Evolutionary conservation across 192 early-diverging fungal species (phyloP).

Genomic region (Phlyctochytrium planicorne): DNA sequence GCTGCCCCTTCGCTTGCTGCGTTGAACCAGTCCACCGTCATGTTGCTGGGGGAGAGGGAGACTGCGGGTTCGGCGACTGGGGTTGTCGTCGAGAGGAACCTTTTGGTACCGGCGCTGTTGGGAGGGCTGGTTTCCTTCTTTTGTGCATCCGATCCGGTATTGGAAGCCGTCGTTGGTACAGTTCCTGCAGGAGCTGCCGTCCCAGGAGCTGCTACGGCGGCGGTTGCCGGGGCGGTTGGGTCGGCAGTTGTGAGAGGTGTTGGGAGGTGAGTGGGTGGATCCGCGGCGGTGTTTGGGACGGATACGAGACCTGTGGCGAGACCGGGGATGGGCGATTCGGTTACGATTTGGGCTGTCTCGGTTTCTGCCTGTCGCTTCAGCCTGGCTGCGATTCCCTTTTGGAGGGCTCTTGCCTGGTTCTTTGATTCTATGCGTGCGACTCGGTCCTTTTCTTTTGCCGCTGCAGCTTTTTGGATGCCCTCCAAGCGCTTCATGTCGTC

Average conservation of each 20-base stretch:
- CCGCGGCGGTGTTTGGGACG: neutral
- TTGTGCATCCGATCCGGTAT: neutral
- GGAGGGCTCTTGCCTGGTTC: neutral
- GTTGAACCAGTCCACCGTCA: neutral
- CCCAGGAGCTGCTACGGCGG: neutral
- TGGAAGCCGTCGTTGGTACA: neutral
- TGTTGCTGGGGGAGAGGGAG: neutral
- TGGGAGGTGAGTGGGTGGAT: neutral
- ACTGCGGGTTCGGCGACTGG: no score
- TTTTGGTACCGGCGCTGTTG: no score
- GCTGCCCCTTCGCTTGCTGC: slow-evolving; percentile 2
- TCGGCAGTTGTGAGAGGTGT: neutral
- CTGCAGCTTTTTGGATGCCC: neutral
- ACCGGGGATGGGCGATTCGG: neutral
- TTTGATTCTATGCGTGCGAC: neutral
- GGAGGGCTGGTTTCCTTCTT: neutral
- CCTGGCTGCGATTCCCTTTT: neutral
- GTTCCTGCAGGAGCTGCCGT: neutral
- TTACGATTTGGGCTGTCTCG: neutral
- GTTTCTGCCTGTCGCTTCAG: neutral
- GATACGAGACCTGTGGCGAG: neutral
- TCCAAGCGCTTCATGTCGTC: neutral
- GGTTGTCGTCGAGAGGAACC: no score
- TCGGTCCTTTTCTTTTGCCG: neutral
- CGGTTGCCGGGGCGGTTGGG: neutral